Evolutionary conservation across 192 early-diverging fungal genomes (phyloP).

Genomic region (Gaertneriomyces sp.): DNA sequence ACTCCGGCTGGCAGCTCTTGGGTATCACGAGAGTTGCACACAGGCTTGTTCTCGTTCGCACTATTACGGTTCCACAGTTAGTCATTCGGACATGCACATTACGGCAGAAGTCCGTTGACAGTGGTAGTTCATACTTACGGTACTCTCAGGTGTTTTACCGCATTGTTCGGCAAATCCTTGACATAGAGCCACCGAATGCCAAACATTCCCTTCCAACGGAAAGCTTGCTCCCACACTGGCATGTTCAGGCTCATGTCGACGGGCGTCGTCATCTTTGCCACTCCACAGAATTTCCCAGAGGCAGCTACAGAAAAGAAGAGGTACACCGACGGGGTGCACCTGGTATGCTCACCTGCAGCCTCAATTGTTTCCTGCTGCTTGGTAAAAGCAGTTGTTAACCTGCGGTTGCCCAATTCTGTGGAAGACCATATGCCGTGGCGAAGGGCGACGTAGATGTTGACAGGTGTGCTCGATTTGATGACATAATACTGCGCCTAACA

Average conservation of each 20-base stretch:
- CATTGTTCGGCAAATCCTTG: conserved; percentile 53
- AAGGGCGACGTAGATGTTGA: conserved; percentile 47
- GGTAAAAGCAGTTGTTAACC: conserved; percentile 47
- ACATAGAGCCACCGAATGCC: conserved; percentile 51
- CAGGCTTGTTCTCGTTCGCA: conserved; percentile 54
- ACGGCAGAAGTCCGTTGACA: background rate
- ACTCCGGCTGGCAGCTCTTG: conserved; percentile 46
- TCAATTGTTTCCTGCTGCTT: background rate
- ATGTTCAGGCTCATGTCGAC: conserved; percentile 39
- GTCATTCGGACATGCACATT: conserved; percentile 1
- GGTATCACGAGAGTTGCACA: conserved; percentile 60
- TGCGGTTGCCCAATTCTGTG: conserved; percentile 56
- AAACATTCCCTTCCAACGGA: conserved; percentile 54
- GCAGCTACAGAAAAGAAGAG: conserved; percentile 57
- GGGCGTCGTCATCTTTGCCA: conserved; percentile 48
- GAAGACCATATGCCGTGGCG: conserved; percentile 53
- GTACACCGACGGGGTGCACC: conserved; percentile 29
- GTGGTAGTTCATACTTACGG: conserved; percentile 13
- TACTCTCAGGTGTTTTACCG: conserved; percentile 44
- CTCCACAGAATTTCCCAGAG: conserved; percentile 55
- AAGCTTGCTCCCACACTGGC: conserved; percentile 36
- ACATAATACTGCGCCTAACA: conserved; percentile 51
- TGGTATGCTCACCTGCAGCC: background rate
- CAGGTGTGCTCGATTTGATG: conserved; percentile 54
- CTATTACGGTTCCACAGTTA: conserved; percentile 15